Base-by-base conservation (phyloP, 2,329 filamentous ascomycete genomes). In the Penicillium sp. region DNA sequence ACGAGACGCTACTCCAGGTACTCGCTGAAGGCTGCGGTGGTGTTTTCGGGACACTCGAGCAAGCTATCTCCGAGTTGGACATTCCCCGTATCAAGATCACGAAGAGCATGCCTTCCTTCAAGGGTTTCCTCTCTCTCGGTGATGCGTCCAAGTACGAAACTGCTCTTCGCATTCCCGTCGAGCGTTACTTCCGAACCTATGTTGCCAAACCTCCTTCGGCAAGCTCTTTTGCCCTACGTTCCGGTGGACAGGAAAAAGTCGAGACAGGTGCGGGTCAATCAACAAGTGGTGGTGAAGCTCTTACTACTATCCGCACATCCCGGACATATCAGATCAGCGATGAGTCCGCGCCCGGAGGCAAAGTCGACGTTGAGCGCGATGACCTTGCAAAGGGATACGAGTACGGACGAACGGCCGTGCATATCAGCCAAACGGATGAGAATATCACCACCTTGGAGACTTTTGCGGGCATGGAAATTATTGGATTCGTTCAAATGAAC, bases 351-450 rank as follows among this genome's bases (percentile, higher is more conserved):
- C 88, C 90, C 0, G 92, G 91, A 17, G 91, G 91, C 13, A 96
- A 94, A 78, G 85, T 84, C 58, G 92, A 97, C 57, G 88, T 99
- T 28, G 87, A 91, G 30, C 88, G 88, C 61, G 93, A 96, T 15
- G 87, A 92, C 17, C 83, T 99, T 40, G 92, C 92, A n/a, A 96
- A 93, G 75, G 95, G 95, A 0, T 99, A 94, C 72, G 89, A 92
- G 72, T 99, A 99, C 74, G 95, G 95, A 50, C 86, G 93, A 60
- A 97, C 94, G 0, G 92, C 91, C 2, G 94, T 99, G 1, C 89
- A 91, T 68, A 97, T 99, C 68, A 91, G 88, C 67, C 89, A 93
- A 69, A 90, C 90, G 0, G 94, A 99, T 70, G 86, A 90, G 75
- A 92, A 93, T 68, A 88, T 97, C 60, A 96, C 92, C n/a, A 93